Conservation (phyloP, 2,329 filamentous ascomycete genomes). For the Diplodia mutila region DNA sequence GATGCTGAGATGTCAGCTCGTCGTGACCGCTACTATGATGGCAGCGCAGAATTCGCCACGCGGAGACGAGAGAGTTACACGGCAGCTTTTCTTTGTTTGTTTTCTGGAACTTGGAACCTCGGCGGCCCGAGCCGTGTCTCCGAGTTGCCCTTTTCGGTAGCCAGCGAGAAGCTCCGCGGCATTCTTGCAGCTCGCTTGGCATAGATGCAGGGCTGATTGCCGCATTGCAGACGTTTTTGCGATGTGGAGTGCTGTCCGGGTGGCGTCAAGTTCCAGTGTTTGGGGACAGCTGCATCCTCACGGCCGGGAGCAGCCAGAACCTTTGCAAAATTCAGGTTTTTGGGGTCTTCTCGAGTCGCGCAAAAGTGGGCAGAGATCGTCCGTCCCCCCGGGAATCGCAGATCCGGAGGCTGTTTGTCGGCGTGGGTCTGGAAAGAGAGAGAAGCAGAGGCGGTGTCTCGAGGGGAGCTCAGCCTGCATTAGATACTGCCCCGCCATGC, state of each 20-base stretch:
- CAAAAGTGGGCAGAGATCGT: slow-evolving; percentile 1
- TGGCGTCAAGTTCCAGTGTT: slow-evolving; percentile 11
- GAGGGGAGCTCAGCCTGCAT: background rate
- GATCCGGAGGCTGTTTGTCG: slow-evolving; percentile 15
- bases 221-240: background rate
- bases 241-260: slow-evolving; percentile 5
- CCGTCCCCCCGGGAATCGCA: background rate
- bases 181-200: background rate
- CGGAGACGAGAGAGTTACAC: slow-evolving; percentile 1
- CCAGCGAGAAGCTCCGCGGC: background rate
- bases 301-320: background rate
- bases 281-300: background rate
- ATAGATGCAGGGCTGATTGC: background rate
- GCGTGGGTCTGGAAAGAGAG: background rate
- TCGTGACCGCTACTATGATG: slow-evolving; percentile 21
- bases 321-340: slow-evolving; percentile 17
- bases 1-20: slow-evolving; percentile 1
- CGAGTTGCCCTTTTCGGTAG: slow-evolving; percentile 11
- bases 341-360: slow-evolving; percentile 2
- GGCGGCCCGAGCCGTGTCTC: slow-evolving; percentile 14
- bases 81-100: background rate
- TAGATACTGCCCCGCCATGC: background rate
- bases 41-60: background rate
- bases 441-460: slow-evolving; percentile 5
- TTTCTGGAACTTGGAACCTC: background rate